A percentile compares a stretch with the other conserved stretches of the same genome.
phyloP scores from a whole-genome alignment of 169 alveolate species.

The Plasmodium vinckei region DNA sequence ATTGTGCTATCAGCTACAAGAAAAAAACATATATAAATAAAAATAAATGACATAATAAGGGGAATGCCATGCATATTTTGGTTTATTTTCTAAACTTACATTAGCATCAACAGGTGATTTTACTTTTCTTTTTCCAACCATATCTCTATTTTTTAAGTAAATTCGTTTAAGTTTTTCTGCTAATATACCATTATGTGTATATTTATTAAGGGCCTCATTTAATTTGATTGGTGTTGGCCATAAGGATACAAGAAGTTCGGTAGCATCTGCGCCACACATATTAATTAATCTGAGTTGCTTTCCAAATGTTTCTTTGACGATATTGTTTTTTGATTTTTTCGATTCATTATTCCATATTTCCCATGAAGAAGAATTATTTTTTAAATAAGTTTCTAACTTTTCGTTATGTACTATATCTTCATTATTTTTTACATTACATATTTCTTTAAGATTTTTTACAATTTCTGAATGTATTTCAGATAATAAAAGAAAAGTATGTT shows the following conservation, averaged over 20 bases:
- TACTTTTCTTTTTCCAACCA: slow-evolving; percentile 32
- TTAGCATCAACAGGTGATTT: slow-evolving; percentile 61
- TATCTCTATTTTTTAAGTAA: slow-evolving; percentile 31
- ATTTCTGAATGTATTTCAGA: slow-evolving; percentile 75
- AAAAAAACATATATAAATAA: slow-evolving; percentile 3
- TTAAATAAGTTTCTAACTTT: slow-evolving; percentile 32
- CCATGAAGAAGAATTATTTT: slow-evolving; percentile 75
- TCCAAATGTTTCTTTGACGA: slow-evolving; percentile 87
- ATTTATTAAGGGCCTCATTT: slow-evolving; percentile 72
- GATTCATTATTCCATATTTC: slow-evolving; percentile 84
- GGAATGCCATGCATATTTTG: not conserved
- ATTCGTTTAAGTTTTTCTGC: slow-evolving; percentile 65
- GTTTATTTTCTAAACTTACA: not conserved
- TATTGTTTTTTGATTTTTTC: slow-evolving; percentile 83
- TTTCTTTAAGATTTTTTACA: slow-evolving; percentile 31
- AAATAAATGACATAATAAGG: not conserved
- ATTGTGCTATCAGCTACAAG: slow-evolving; percentile 70
- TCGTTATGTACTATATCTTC: slow-evolving; percentile 14
- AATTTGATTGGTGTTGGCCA: slow-evolving; percentile 90
- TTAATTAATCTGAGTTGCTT: slow-evolving; percentile 85
- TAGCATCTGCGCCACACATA: slow-evolving; percentile 87
- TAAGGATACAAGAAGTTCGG: slow-evolving; percentile 81
- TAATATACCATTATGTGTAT: slow-evolving; percentile 67
- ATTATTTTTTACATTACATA: slow-evolving; percentile 18
- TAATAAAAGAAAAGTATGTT: slow-evolving; percentile 78